Conservation (phyloP, 352 stramenopile genomes). For the Pelagophyceae sp. region DNA sequence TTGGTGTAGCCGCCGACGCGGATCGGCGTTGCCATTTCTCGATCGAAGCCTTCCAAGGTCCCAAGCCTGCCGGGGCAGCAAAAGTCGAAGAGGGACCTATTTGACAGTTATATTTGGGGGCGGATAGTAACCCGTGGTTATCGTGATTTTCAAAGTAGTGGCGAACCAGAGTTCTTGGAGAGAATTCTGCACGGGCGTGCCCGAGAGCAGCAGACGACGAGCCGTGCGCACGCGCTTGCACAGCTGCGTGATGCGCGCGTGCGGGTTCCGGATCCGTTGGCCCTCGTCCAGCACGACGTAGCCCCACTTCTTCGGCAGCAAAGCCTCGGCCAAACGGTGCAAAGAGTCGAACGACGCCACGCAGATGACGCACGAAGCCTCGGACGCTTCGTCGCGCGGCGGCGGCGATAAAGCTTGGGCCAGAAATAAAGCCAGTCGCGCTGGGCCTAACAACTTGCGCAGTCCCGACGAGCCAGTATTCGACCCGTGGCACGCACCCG, state of each 20-base stretch:
- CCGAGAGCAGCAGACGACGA: constrained; percentile 79
- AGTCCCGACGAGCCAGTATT: no score
- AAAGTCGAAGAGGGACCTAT: constrained; percentile 98
- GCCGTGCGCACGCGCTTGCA: constrained; percentile 50
- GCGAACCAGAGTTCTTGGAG: constrained; percentile 93
- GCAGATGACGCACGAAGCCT: neutral
- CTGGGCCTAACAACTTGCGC: no score
- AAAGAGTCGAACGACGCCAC: constrained; percentile 5
- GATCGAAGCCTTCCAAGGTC: constrained; percentile 91
- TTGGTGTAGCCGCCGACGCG: constrained; percentile 65
- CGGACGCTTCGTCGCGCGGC: neutral
- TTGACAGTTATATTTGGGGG: no score
- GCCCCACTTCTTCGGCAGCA: constrained; percentile 67
- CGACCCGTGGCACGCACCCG: neutral
- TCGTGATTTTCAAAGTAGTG: no score
- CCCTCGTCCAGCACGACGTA: constrained; percentile 97
- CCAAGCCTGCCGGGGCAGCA: constrained; percentile 92
- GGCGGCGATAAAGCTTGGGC: neutral
- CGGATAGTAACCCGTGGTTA: no score
- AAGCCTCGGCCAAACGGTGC: neutral
- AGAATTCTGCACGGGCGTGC: constrained; percentile 85
- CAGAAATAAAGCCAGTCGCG: constrained; percentile 8
- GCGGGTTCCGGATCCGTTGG: constrained; percentile 95
- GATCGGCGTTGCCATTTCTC: constrained; percentile 94
- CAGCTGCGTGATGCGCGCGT: constrained; percentile 81